Conservation (phyloP, 2,329 filamentous ascomycete species). For the Neofusicoccum kwambonambiense region DNA sequence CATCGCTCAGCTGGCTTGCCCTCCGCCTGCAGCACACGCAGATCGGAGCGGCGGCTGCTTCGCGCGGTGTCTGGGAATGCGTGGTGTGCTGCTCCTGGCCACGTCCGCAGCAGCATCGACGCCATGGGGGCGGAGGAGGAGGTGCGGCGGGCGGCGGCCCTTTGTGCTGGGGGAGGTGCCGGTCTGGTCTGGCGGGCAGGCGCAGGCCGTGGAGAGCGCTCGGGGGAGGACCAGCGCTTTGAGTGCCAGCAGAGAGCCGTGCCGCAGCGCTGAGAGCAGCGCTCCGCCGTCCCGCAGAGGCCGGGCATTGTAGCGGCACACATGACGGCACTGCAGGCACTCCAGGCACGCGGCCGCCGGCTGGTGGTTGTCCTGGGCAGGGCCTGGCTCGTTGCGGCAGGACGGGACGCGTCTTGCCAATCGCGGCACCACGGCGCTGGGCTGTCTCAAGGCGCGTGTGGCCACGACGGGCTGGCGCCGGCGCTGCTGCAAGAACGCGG, state of each 20-base stretch:
- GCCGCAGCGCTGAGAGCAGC: too few relatives aligned
- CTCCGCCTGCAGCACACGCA: background rate
- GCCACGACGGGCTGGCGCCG: background rate
- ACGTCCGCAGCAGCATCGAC: background rate
- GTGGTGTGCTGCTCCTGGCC: background rate
- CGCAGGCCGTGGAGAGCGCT: too few relatives aligned
- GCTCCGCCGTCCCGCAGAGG: too few relatives aligned
- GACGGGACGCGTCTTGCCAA: background rate
- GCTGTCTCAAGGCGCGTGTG: background rate
- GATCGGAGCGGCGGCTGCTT: conserved; percentile 3
- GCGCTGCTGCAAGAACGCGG: conserved; percentile 3
- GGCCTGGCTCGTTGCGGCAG: background rate
- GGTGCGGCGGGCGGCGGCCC: background rate
- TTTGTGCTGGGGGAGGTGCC: too few relatives aligned
- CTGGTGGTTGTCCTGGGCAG: background rate
- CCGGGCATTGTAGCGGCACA: background rate
- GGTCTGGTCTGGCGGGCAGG: too few relatives aligned
- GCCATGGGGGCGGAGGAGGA: background rate
- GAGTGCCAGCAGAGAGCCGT: too few relatives aligned
- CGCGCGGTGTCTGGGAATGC: background rate
- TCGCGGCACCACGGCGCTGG: background rate
- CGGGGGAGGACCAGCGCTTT: too few relatives aligned
- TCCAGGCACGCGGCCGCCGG: background rate
- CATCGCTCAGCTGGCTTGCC: background rate
- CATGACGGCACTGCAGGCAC: background rate